Percentiles rank a stretch among this genome's conserved stretches.
Conservation (phyloP, 208 protist genomes). For the Trypanosoma platydactyli region DNA sequence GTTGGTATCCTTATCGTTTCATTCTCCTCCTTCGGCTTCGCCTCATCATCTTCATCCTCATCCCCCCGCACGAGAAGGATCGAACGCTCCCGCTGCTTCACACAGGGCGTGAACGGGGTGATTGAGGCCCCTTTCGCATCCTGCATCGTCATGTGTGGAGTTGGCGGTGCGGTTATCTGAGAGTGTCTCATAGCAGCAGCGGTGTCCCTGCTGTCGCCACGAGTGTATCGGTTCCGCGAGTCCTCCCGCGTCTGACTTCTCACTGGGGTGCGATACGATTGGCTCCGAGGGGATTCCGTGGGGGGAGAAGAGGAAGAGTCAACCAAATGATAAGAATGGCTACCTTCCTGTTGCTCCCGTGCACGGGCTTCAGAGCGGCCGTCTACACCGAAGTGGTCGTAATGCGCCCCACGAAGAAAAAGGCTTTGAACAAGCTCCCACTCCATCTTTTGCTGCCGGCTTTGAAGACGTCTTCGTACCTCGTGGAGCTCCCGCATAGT, state of each 20-base stretch:
- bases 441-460: slow-evolving; percentile 2
- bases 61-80: slow-evolving; percentile 17
- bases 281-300: slow-evolving; percentile 3
- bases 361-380: slow-evolving; percentile 7
- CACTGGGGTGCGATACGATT: slow-evolving; percentile 22
- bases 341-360: slow-evolving; percentile 6
- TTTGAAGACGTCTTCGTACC: slow-evolving; percentile 3
- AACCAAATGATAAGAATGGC: not conserved
- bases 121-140: too few species aligned
- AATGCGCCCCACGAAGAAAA: not conserved
- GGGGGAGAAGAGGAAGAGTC: slow-evolving; percentile 4
- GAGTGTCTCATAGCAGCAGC: not conserved
- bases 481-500: slow-evolving; percentile 22
- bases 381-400: slow-evolving; percentile 3
- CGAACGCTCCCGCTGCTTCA: not conserved
- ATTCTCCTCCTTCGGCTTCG: not conserved
- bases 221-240: not conserved
- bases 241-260: not conserved
- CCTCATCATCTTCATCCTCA: not conserved
- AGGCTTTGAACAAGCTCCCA: slow-evolving; percentile 2
- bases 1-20: not conserved
- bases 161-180: not conserved
- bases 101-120: not conserved
- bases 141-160: too few species aligned
- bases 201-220: not conserved